Conservation (phyloP, 805 yeast species). For the Naumovozyma baii region DNA sequence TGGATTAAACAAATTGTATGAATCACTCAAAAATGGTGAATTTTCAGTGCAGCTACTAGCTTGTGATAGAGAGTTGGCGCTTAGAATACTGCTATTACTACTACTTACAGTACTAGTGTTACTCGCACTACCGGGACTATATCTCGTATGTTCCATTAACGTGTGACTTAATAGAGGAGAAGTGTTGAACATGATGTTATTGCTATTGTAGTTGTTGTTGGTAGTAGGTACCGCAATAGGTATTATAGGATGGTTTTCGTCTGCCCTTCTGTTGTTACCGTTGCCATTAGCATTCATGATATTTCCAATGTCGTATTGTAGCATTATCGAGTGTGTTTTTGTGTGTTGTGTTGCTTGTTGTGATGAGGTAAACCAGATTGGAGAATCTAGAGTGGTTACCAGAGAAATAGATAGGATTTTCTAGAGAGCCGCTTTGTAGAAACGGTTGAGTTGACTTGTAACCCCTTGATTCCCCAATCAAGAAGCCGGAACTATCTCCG, state of each 20-base stretch:
- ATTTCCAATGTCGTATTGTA: not conserved
- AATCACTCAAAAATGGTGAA: not conserved
- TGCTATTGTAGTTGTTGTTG: not conserved
- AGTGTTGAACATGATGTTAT: not conserved
- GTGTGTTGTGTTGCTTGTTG: not conserved
- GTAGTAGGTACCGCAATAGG: not conserved
- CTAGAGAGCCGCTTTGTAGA: too few relatives aligned
- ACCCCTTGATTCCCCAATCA: not conserved
- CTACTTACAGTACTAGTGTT: not conserved
- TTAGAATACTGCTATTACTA: not conserved
- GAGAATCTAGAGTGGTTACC: too few relatives aligned
- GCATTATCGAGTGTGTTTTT: not conserved
- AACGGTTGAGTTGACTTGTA: not conserved
- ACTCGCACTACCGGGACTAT: not conserved
- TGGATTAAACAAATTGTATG: conserved; percentile 9
- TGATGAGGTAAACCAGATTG: too few relatives aligned
- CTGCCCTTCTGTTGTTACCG: too few relatives aligned
- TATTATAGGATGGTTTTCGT: not conserved
- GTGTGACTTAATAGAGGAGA: not conserved
- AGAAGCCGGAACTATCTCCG: not conserved
- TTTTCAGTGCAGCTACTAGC: not conserved
- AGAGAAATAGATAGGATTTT: too few relatives aligned
- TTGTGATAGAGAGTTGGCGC: too few relatives aligned
- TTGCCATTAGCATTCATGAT: not conserved
- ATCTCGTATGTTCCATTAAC: too few relatives aligned